Evolutionary conservation across 306 rosid species (phyloP).

Genomic region (Quercus mongolica): DNA sequence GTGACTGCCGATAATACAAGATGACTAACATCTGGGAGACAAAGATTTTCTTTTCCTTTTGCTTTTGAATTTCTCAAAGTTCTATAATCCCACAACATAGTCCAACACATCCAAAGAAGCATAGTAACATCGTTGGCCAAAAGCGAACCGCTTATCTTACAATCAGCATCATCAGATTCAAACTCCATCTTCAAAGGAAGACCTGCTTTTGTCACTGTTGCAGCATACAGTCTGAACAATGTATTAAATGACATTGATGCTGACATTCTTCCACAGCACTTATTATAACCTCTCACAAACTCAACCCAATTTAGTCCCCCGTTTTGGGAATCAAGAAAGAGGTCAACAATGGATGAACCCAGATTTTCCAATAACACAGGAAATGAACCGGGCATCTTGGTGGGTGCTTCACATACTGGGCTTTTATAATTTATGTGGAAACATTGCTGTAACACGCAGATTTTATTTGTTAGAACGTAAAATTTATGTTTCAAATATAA

Average conservation of each 20-base stretch:
- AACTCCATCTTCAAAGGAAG: constrained; percentile 46
- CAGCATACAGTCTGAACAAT: constrained; percentile 48
- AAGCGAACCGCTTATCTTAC: constrained; percentile 62
- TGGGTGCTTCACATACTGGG: constrained; percentile 24
- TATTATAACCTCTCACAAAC: constrained; percentile 70
- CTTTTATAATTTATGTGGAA: constrained; percentile 39
- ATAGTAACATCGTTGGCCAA: constrained; percentile 48
- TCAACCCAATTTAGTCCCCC: constrained; percentile 71
- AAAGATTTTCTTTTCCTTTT: constrained; percentile 23
- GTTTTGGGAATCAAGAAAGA: constrained; percentile 49
- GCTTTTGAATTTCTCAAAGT: constrained; percentile 22
- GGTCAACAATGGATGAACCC: constrained; percentile 55
- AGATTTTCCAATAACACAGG: constrained; percentile 52
- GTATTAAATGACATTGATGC: constrained; percentile 52
- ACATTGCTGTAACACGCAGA: constrained; percentile 50
- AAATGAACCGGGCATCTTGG: constrained; percentile 37
- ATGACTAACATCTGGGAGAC: constrained; percentile 64
- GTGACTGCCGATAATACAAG: constrained; percentile 52
- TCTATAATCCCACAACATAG: constrained; percentile 56
- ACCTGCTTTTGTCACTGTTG: constrained; percentile 20
- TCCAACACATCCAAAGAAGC: constrained; percentile 79
- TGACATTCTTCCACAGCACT: constrained; percentile 62
- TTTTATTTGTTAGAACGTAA: constrained; percentile 9
- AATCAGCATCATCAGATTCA: constrained; percentile 56
- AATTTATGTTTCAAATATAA: background rate